Conservation (phyloP, 1,284 basidiomycete species). For the Cryptococcus sp. region DNA sequence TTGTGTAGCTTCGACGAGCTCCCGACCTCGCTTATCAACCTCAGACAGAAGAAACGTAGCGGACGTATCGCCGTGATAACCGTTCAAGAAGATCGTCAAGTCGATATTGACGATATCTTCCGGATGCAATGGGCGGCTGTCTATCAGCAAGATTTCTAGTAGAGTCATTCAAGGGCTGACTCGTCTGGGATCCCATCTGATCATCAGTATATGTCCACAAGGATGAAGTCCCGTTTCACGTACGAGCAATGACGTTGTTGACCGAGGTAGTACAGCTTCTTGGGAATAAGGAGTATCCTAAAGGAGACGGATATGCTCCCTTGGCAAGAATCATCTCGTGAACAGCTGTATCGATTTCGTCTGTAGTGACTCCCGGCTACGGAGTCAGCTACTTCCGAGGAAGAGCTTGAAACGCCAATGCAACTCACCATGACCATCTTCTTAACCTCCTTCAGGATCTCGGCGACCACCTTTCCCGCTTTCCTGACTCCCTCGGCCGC, state of each 20-base stretch:
- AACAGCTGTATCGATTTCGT: conserved; percentile 63
- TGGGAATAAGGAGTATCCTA: conserved; percentile 75
- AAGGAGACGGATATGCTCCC: conserved; percentile 82
- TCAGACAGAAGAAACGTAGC: conserved; percentile 71
- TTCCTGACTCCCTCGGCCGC: conserved; percentile 59
- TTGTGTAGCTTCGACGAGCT: conserved; percentile 61
- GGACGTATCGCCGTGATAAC: conserved; percentile 83
- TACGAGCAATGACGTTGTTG: conserved; percentile 62
- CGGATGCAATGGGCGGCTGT: conserved; percentile 68
- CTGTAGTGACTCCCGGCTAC: conserved; percentile 70
- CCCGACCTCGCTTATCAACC: conserved; percentile 63
- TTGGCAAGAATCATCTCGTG: conserved; percentile 65
- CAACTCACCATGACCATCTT: conserved; percentile 56
- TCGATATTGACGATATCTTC: conserved; percentile 83
- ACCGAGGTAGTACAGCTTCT: conserved; percentile 75
- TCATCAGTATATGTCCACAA: not conserved
- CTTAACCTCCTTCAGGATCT: conserved; percentile 59
- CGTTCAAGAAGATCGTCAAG: conserved; percentile 69
- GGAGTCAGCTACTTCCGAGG: not conserved
- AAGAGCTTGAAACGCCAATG: not conserved
- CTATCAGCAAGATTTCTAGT: not conserved
- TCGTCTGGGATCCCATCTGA: conserved; percentile 39
- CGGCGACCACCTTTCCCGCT: conserved; percentile 60
- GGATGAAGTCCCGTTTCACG: conserved; percentile 9
- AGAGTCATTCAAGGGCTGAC: conserved; percentile 8